A percentile compares a stretch with the other conserved stretches of the same genome.
Conservation (phyloP, 1,284 basidiomycete species). For the Ceratobasidium sp. region DNA sequence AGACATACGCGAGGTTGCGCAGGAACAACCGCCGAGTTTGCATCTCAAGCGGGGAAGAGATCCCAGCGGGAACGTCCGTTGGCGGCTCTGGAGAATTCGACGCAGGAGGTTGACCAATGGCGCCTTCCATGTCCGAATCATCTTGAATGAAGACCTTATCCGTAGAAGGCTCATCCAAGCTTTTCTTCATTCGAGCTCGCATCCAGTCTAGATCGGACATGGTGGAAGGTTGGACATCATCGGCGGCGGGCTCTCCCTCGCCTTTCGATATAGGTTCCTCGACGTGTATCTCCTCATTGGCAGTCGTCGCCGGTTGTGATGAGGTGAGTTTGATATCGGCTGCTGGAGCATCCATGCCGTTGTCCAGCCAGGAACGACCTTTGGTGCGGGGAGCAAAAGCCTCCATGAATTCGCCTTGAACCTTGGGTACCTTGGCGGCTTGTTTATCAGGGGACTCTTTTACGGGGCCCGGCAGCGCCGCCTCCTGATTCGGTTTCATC, state of each 20-base stretch:
- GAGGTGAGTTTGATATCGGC: constrained; percentile 37
- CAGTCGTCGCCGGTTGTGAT: not conserved
- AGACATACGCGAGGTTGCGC: constrained; percentile 89
- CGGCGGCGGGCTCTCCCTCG: constrained; percentile 48
- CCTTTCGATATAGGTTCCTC: constrained; percentile 19
- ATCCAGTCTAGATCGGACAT: constrained; percentile 80
- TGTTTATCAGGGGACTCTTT: constrained; percentile 15
- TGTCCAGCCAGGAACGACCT: constrained; percentile 75
- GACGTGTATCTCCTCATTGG: constrained; percentile 9
- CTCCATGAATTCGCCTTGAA: constrained; percentile 68
- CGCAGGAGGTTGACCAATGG: constrained; percentile 40
- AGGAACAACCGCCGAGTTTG: constrained; percentile 87
- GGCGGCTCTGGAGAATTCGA: not conserved
- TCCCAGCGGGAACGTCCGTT: not conserved
- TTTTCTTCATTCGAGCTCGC: constrained; percentile 68
- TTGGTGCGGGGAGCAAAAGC: constrained; percentile 72
- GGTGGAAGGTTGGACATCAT: constrained; percentile 49
- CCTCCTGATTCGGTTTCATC: not conserved
- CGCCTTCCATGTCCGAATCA: constrained; percentile 55
- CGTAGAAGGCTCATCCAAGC: constrained; percentile 55
- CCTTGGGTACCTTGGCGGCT: constrained; percentile 51
- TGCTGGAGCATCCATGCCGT: constrained; percentile 49
- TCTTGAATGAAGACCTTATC: constrained; percentile 69
- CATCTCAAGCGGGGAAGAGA: constrained; percentile 59
- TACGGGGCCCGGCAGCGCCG: constrained; percentile 52